Conservation (phyloP, 331 rosid genomes). For the Saraca asoca region DNA sequence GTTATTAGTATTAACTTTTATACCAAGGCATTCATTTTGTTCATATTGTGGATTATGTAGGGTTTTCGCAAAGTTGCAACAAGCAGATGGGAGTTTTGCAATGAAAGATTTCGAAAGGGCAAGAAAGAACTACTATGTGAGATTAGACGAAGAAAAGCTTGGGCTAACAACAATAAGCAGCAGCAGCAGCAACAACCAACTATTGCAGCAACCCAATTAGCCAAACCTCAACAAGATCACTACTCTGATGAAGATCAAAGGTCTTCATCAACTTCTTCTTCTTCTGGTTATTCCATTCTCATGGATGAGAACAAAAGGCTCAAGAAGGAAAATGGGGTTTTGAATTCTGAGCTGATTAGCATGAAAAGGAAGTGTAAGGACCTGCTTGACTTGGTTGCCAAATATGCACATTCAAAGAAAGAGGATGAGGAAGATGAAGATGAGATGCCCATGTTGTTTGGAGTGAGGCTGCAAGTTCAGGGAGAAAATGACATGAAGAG, state of each 20-base stretch:
- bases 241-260: conserved; percentile 73
- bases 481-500: conserved; percentile 67
- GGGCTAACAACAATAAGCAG: conserved; percentile 53
- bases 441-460: conserved; percentile 73
- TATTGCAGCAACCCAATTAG: conserved; percentile 16
- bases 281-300: conserved; percentile 54
- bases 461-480: conserved; percentile 76
- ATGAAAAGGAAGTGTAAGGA: conserved; percentile 76
- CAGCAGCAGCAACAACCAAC: neutral
- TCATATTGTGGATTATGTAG: conserved; percentile 26
- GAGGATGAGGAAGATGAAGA: conserved; percentile 33
- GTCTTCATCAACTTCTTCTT: conserved; percentile 75
- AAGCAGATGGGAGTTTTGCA: conserved; percentile 89
- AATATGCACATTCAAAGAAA: conserved; percentile 27
- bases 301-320: conserved; percentile 80
- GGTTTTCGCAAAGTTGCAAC: conserved; percentile 86
- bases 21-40: too few relatives aligned
- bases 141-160: conserved; percentile 79
- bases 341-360: conserved; percentile 60
- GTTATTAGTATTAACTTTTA: too few relatives aligned
- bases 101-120: conserved; percentile 72
- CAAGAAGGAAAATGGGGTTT: conserved; percentile 68
- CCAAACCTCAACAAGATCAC: conserved; percentile 29
- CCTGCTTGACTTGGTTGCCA: conserved; percentile 65
- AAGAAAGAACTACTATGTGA: conserved; percentile 59